Evolutionary conservation across 352 stramenopile genomes (phyloP).

Genomic region (Globisporangium emineosum): DNA sequence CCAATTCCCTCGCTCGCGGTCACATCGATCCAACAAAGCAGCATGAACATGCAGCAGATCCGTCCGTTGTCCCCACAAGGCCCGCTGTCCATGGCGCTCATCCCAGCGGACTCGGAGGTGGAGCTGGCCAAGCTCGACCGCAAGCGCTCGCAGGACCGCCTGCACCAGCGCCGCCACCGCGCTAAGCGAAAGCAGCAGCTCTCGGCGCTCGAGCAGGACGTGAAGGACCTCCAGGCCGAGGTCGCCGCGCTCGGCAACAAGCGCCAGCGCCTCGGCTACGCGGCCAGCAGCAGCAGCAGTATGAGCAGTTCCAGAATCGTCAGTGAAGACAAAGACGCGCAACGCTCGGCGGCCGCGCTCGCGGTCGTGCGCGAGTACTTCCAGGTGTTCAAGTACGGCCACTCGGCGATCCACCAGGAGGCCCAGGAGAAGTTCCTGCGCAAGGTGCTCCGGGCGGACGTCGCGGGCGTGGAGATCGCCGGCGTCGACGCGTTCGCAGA

Average conservation of each 20-base stretch:
- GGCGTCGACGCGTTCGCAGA: conserved; percentile 12
- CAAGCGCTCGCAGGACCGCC: conserved; percentile 17
- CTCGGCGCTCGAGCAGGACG: conserved; percentile 15
- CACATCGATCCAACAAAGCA: not conserved
- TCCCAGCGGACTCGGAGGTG: not conserved
- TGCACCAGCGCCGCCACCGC: conserved; percentile 17
- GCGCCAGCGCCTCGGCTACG: conserved; percentile 10
- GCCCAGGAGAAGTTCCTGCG: conserved; percentile 13
- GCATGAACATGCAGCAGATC: conserved; percentile 6
- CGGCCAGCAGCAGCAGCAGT: not conserved
- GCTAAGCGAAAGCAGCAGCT: conserved; percentile 19
- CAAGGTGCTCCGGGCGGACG: conserved; percentile 4
- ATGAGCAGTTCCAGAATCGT: not conserved
- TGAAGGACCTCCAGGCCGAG: conserved; percentile 12
- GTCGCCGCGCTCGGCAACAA: conserved; percentile 10
- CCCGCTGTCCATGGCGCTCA: too few species aligned
- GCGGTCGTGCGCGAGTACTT: conserved; percentile 17
- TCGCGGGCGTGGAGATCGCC: conserved; percentile 8
- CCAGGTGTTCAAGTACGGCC: conserved; percentile 19
- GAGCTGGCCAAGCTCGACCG: conserved; percentile 15
- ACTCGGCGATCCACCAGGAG: conserved; percentile 16
- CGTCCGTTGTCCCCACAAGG: too few species aligned
- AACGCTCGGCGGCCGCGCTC: not conserved
- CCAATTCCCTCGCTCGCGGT: not conserved
- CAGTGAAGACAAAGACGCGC: not conserved